Conservation (phyloP, 1,139 yeast genomes). For the Lodderomyces oxycetoniae region DNA sequence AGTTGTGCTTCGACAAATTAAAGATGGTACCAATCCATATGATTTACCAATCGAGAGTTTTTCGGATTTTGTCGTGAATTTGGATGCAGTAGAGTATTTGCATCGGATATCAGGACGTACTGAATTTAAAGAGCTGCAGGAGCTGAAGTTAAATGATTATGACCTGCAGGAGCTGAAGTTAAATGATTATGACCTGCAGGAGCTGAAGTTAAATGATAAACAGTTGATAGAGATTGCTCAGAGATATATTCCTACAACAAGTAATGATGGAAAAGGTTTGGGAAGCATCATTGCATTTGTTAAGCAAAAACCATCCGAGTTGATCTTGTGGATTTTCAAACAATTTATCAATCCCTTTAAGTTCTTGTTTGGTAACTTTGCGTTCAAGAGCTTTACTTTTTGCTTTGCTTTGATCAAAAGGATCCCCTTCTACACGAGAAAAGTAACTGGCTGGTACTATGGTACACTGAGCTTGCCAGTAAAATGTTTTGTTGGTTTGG, state of each 20-base stretch:
- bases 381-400: conserved; percentile 3
- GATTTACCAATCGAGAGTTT: conserved; percentile 1
- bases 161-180: no score
- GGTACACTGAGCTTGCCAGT: conserved; percentile 3
- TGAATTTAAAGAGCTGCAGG: no score
- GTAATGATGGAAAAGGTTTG: no score
- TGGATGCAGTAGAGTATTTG: conserved; percentile 5
- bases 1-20: conserved; percentile 3
- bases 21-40: conserved; percentile 3
- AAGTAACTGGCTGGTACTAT: conserved; percentile 5
- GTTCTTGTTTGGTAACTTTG: conserved; percentile 1
- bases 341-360: background rate
- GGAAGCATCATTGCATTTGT: no score
- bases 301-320: background rate
- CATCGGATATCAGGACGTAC: no score
- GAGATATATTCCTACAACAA: conserved; percentile 1
- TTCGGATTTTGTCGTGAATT: conserved; percentile 2
- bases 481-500: conserved; percentile 4
- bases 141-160: background rate
- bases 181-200: background rate
- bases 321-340: background rate
- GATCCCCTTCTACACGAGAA: background rate
- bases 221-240: conserved; percentile 5
- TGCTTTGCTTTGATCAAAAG: conserved; percentile 1
- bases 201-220: background rate